phyloP scores from a whole-genome alignment of 1,284 basidiomycete genomes.

The Puccinia coronata region DNA sequence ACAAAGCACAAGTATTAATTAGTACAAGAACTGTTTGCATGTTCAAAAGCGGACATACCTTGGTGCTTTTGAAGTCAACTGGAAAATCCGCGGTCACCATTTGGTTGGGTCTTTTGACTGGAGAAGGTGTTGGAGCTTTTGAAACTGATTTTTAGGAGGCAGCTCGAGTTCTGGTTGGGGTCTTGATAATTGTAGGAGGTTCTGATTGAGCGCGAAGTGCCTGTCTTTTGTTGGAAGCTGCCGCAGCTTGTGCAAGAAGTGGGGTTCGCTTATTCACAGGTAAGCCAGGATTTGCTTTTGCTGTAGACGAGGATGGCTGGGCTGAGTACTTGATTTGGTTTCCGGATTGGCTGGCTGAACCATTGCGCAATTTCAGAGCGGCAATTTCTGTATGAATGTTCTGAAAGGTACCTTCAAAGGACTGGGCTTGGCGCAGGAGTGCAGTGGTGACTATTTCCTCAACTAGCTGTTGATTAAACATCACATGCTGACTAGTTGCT shows the following conservation, averaged over 20 bases:
- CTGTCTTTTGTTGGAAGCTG: neutral
- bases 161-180: neutral
- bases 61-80: neutral
- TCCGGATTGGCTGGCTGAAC: neutral
- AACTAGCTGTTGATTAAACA: neutral
- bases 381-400: neutral
- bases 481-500: neutral
- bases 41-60: neutral
- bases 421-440: neutral
- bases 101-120: constrained; percentile 3
- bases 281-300: neutral
- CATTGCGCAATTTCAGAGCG: neutral
- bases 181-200: neutral
- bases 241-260: neutral
- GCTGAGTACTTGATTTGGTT: neutral
- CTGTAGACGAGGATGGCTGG: no score
- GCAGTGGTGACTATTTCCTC: neutral
- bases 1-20: neutral
- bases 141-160: neutral
- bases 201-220: constrained; percentile 9
- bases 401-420: neutral
- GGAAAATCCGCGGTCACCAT: constrained; percentile 7
- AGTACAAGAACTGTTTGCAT: neutral
- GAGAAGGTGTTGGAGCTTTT: neutral
- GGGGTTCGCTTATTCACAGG: neutral